Base-by-base conservation (phyloP, 345 rosid species). In the Hirschfeldia incana region DNA sequence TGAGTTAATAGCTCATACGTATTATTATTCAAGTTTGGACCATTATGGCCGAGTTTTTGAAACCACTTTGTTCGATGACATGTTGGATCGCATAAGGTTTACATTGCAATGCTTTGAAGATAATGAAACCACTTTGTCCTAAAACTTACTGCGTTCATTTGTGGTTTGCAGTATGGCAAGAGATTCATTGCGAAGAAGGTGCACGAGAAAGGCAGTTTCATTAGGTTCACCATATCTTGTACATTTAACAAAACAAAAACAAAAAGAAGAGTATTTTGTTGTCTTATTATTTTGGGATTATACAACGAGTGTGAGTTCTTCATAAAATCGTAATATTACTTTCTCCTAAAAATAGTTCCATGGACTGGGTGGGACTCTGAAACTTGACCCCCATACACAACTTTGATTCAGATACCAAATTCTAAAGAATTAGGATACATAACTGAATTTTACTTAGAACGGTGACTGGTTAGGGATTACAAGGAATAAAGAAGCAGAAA, bases 211-310 rank as follows among this genome's bases (percentile, higher is more conserved):
- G 64, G 64, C 66, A 42, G 76, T 71, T 71, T 46, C 32, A 29
- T 55, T 64, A 65, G 81, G 66, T 58, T 71, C 44, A 65, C 73
- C 67, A 65, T 72, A 78, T 78, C 60, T 72, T 78, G 81, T 78
- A 78, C 76, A 78, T 65, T 72, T 29, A 1, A 55, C 49, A 2
- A 42, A 42, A 42, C 42, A 10, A 33, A 33, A 33, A 42, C 49
- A 2, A 15, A 57, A 16, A 51, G 1, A 21, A 33, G 51, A 61
- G 8, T 61, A 33, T n/a, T 27, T 46, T 30, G 7, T 64, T 36
- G 67, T 55, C n/a, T 32, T 63, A 21, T 53, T 78, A 28, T 78
- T 55, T 65, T 78, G 77, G 72, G 81, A 72, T 78, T 55, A 21
- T 42, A 57, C n/a, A 42, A 65, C 68, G 73, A 58, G 32, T 58